Conservation (phyloP, 495 filamentous ascomycete species). For the Parmelia sp. region DNA sequence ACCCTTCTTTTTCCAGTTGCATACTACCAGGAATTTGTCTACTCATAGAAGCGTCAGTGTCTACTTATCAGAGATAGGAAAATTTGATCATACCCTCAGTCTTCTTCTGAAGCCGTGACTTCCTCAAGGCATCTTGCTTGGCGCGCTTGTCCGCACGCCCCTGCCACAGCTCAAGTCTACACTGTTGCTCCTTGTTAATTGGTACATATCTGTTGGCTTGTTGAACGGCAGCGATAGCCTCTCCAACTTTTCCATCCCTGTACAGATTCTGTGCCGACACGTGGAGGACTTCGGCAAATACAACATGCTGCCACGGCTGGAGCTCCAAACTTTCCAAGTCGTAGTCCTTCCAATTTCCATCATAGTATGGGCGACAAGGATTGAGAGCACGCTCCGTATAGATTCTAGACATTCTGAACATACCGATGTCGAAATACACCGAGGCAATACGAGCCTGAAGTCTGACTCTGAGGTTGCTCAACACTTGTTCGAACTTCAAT, state of each 20-base stretch:
- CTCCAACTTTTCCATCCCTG: not conserved
- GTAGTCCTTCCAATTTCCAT: not conserved
- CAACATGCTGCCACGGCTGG: not conserved
- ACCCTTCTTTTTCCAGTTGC: not conserved
- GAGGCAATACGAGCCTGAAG: not conserved
- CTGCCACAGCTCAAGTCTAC: no score
- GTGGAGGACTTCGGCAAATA: not conserved
- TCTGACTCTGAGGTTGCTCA: not conserved
- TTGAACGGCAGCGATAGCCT: not conserved
- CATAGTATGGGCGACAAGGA: not conserved
- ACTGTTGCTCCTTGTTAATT: not conserved
- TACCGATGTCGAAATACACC: not conserved
- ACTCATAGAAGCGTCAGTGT: not conserved
- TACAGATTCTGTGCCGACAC: not conserved
- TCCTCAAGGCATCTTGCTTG: not conserved
- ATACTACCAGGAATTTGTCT: not conserved
- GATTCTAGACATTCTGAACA: not conserved
- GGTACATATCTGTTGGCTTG: not conserved
- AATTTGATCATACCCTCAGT: not conserved
- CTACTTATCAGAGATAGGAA: not conserved
- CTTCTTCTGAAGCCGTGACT: not conserved
- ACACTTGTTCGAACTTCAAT: not conserved
- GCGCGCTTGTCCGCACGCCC: no score
- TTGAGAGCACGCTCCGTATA: not conserved
- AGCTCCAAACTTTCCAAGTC: not conserved